These are phyloP conservation scores for Candida labiduridarum DNA, from an alignment of 1,139 yeast species.

Conservation along the genomic window DNA sequence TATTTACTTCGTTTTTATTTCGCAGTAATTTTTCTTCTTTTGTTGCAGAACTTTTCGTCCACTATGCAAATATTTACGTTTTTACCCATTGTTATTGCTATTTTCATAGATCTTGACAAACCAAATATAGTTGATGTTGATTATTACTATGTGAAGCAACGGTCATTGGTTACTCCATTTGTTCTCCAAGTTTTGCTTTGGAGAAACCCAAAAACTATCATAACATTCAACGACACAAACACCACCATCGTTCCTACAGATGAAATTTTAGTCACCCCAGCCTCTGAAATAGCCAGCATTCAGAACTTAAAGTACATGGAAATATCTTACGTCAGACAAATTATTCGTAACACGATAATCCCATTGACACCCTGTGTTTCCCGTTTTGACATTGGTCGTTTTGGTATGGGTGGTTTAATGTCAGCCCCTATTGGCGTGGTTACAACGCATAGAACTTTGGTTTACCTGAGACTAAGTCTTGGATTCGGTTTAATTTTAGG, in stretches of 20 bases:
- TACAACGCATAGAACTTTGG: constrained; percentile 7
- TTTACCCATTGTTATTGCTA: not conserved
- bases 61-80: not conserved
- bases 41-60: not conserved
- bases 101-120: not conserved
- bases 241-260: constrained; percentile 14
- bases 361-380: constrained; percentile 15
- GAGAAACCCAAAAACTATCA: constrained; percentile 10
- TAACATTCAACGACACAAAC: constrained; percentile 11
- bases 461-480: constrained; percentile 5
- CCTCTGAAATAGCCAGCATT: not conserved
- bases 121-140: not conserved
- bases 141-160: not conserved
- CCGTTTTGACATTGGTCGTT: not conserved
- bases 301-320: constrained; percentile 8
- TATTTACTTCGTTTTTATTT: not conserved
- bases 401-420: not conserved
- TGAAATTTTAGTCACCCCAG: constrained; percentile 4
- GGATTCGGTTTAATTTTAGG: constrained; percentile 3
- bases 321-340: constrained; percentile 2
- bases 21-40: not conserved
- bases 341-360: constrained; percentile 2
- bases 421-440: constrained; percentile 8
- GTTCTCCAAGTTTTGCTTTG: constrained; percentile 1
- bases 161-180: constrained; percentile 1